phyloP scores from a whole-genome alignment of 2,329 filamentous ascomycete genomes.

The Tolypocladium sp. region DNA sequence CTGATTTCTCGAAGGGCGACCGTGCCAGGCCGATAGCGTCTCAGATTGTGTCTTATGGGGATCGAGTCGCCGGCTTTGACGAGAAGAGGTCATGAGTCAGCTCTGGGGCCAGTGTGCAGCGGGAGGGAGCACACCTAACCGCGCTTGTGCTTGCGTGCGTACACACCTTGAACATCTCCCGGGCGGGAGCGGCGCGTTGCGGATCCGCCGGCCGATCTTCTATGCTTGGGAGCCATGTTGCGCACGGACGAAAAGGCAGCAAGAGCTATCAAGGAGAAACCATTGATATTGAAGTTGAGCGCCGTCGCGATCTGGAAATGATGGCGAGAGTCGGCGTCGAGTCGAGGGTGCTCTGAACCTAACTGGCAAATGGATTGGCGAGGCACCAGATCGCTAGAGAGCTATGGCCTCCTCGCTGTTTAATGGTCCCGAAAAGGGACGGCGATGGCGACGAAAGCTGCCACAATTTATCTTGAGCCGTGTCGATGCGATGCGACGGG shows the following conservation, averaged over 20 bases:
- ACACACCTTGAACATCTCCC: conserved; percentile 32
- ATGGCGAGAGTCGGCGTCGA: background rate
- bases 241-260: too few relatives aligned
- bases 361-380: background rate
- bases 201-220: conserved; percentile 8
- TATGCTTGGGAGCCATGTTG: conserved; percentile 12
- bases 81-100: background rate
- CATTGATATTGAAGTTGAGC: background rate
- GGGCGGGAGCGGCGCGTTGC: conserved; percentile 17
- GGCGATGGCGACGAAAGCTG: background rate
- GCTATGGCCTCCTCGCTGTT: background rate
- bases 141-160: background rate
- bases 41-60: conserved; percentile 49
- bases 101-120: conserved; percentile 10
- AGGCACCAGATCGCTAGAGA: background rate
- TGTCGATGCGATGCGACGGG: background rate
- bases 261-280: background rate
- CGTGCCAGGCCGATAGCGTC: conserved; percentile 69
- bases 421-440: background rate
- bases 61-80: conserved; percentile 62
- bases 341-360: background rate
- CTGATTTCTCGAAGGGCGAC: conserved; percentile 86
- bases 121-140: background rate
- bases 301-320: background rate
- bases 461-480: background rate